Evolutionary conservation across 208 protist genomes (phyloP).

Genomic region (Herpetomonas tarakana): DNA sequence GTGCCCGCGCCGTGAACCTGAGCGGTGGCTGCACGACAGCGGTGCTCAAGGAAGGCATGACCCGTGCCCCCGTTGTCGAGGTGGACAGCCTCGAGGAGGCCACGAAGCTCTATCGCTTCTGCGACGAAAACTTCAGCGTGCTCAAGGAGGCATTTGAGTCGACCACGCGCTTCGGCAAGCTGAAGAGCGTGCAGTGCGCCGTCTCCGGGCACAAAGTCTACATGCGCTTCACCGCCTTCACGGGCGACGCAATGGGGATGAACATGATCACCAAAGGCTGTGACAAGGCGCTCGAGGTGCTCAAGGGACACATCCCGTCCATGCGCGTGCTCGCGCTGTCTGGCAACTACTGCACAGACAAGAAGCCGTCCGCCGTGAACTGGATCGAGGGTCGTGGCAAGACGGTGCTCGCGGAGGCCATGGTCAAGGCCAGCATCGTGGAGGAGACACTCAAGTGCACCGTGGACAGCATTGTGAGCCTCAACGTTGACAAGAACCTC

Average conservation of each 20-base stretch:
- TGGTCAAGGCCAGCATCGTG: conserved; percentile 90
- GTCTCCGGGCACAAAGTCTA: conserved; percentile 92
- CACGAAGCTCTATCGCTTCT: conserved; percentile 85
- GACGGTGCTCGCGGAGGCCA: conserved; percentile 93
- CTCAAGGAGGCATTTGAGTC: conserved; percentile 91
- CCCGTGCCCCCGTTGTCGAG: conserved; percentile 94
- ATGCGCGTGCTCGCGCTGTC: conserved; percentile 91
- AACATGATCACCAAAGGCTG: conserved; percentile 99
- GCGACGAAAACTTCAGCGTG: conserved; percentile 85
- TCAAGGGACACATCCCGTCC: conserved; percentile 90
- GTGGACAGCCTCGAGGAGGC: conserved; percentile 75
- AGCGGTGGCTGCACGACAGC: conserved; percentile 89
- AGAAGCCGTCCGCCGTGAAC: conserved; percentile 98
- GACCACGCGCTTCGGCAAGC: conserved; percentile 93
- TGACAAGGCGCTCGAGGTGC: conserved; percentile 85
- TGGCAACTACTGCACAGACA: conserved; percentile 99
- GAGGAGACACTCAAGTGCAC: conserved; percentile 93
- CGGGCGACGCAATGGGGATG: conserved; percentile 99
- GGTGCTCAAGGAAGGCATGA: conserved; percentile 96
- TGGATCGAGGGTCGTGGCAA: conserved; percentile 98
- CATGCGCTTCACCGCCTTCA: conserved; percentile 93
- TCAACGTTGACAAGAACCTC: conserved; percentile 97
- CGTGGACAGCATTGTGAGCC: conserved; percentile 86
- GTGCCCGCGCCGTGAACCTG: conserved; percentile 93
- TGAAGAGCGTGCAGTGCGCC: conserved; percentile 83